Evolutionary conservation across 768 basidiomycete genomes (phyloP).

Genomic region (Aureoboletus auriporus): DNA sequence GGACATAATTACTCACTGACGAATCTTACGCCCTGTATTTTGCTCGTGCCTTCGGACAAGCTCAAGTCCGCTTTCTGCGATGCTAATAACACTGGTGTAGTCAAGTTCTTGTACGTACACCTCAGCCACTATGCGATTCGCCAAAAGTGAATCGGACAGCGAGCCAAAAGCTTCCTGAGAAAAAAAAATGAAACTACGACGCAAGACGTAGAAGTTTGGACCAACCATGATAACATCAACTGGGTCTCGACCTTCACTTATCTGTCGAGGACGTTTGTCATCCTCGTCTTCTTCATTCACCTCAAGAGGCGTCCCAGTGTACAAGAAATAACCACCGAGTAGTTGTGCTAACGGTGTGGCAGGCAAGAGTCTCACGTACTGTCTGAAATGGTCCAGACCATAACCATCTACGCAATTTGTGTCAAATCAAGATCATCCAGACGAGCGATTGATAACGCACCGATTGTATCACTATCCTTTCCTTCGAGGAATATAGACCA

Average conservation of each 20-base stretch:
- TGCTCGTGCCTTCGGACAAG: slow-evolving; percentile 50
- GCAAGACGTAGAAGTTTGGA: not conserved
- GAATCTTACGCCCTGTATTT: slow-evolving; percentile 52
- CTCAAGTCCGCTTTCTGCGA: slow-evolving; percentile 66
- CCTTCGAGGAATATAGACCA: slow-evolving; percentile 80
- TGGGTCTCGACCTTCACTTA: slow-evolving; percentile 43
- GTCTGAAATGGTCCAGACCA: slow-evolving; percentile 49
- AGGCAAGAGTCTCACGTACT: slow-evolving; percentile 68
- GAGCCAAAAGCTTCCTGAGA: slow-evolving; percentile 51
- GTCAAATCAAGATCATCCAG: not conserved
- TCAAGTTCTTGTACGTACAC: slow-evolving; percentile 68
- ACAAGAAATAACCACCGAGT: slow-evolving; percentile 65
- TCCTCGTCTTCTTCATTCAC: slow-evolving; percentile 30
- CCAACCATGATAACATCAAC: slow-evolving; percentile 62
- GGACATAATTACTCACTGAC: slow-evolving; percentile 35
- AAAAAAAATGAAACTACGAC: not conserved
- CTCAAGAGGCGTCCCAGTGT: slow-evolving; percentile 46
- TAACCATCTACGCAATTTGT: slow-evolving; percentile 49
- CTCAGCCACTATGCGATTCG: slow-evolving; percentile 60
- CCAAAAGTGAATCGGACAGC: slow-evolving; percentile 57
- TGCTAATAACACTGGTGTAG: slow-evolving; percentile 66
- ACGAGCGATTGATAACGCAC: slow-evolving; percentile 38
- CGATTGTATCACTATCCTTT: slow-evolving; percentile 59
- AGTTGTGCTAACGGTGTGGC: slow-evolving; percentile 49
- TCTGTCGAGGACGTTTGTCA: slow-evolving; percentile 5